Conservation (phyloP, 2,329 filamentous ascomycete genomes). For the Ilyonectria mors-panacis region DNA sequence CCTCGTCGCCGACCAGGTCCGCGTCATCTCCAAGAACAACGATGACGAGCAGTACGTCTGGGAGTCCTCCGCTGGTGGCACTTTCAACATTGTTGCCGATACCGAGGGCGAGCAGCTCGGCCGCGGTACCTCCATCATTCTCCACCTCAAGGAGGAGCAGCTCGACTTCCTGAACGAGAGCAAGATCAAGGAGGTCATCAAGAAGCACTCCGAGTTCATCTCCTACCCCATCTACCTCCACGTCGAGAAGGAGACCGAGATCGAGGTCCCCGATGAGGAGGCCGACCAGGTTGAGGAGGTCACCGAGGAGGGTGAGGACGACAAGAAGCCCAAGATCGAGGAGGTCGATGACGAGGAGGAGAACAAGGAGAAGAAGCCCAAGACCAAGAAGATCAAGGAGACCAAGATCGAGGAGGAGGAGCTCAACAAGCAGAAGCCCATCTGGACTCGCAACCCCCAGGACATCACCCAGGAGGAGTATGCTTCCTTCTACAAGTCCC, state of each 20-base stretch:
- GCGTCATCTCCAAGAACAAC: constrained; percentile 98
- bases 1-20: constrained; percentile 97
- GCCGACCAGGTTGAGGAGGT: constrained; percentile 81
- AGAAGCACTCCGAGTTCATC: constrained; percentile 99
- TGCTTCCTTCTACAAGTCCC: constrained; percentile 99
- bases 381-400: constrained; percentile 99
- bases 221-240: constrained; percentile 99
- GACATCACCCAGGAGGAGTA: constrained; percentile 98
- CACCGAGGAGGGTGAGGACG: constrained; percentile 77
- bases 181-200: constrained; percentile 99
- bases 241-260: constrained; percentile 99
- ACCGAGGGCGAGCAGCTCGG: constrained; percentile 92
- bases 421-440: constrained; percentile 99
- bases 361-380: constrained; percentile 90
- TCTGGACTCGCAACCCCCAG: constrained; percentile 98
- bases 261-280: constrained; percentile 97
- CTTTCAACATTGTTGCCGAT: constrained; percentile 93
- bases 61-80: constrained; percentile 97
- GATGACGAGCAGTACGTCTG: constrained; percentile 99
- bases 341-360: constrained; percentile 91
- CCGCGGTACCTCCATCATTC: constrained; percentile 97
- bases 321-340: constrained; percentile 97
- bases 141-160: constrained; percentile 99
- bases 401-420: constrained; percentile 99
- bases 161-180: constrained; percentile 97